Evolutionary conservation across 2,329 filamentous ascomycete genomes (phyloP).

Genomic region (Cryphonectria parasitica): DNA sequence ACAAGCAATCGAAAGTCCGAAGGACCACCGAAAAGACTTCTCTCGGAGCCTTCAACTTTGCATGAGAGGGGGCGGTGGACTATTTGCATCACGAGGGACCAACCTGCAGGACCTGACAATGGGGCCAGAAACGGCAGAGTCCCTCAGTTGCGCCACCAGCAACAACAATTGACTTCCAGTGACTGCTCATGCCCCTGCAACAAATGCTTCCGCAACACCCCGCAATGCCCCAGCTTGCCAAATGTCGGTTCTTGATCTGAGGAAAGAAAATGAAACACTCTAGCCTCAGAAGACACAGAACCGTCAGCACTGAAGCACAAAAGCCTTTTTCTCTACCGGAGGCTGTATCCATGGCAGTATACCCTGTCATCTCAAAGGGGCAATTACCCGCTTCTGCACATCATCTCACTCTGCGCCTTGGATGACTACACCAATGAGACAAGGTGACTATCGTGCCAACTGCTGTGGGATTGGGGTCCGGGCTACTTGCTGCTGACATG

Average conservation of each 20-base stretch:
- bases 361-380: neutral
- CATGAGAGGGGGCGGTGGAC: neutral
- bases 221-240: neutral
- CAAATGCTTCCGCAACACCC: conserved; percentile 3
- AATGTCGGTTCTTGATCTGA: neutral
- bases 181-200: neutral
- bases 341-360: no score
- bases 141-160: neutral
- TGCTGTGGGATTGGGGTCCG: neutral
- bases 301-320: no score
- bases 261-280: neutral
- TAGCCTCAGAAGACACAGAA: neutral
- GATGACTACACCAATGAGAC: neutral
- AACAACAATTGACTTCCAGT: neutral
- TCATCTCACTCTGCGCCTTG: neutral
- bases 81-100: neutral
- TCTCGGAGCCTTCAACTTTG: neutral
- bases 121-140: neutral
- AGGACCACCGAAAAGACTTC: neutral
- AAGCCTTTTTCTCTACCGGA: no score
- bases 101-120: neutral
- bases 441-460: neutral
- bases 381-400: neutral
- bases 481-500: neutral
- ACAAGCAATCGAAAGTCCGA: neutral